Evolutionary conservation across 352 stramenopile species (phyloP), one percentile per base, ranked within the genome.

Genomic region (Phytophthora podocarpi): DNA sequence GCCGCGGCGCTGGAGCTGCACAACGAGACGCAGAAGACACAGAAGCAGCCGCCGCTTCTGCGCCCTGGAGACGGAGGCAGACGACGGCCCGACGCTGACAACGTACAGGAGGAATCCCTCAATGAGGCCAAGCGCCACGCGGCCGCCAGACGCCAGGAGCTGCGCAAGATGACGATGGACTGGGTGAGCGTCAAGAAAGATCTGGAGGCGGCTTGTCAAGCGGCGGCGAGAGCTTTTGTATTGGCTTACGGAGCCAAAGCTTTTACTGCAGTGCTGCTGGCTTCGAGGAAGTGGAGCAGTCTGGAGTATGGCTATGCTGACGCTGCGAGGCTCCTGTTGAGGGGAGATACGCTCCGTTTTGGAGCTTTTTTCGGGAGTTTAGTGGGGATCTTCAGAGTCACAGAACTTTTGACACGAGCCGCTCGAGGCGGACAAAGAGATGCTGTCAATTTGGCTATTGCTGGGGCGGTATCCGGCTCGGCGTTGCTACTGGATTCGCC

Each of bases 201-300:
- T 51, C 56, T 87, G 16, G 59, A 81, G 36, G 55, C 66, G 8
- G 75, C 79, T 23, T 67, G 82, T 56, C 79, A 78, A 41, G 81
- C 79, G 1, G 75, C 77, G 1, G 32, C 71, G 1, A 60, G 79
- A 39, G 80, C 81, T 23, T 91, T 92, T 54, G 30, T 92, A 15
- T 69, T 90, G 26, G 85, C 87, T 13, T 95, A 93, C 57, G 85
- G 85, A 34, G 83, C 85, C 4, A 95, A 95, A 62, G 82, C 82
- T 10, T 91, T 93, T 56, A 94, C 87, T 23, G 83, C 85, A 12
- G 59, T 95, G 15, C 63, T 95, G 20, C 49, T 95, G 20, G 83
- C 85, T 21, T 90, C 80, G 16, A 80, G 84, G 20, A 93, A 92
- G 54, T 92, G 83, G 81, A 90, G 82, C 51, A 74, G 63, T 39